These are phyloP conservation scores for Cladorrhinum sp. DNA, from an alignment of 2,329 filamentous ascomycete genomes.

Conservation along the genomic window DNA sequence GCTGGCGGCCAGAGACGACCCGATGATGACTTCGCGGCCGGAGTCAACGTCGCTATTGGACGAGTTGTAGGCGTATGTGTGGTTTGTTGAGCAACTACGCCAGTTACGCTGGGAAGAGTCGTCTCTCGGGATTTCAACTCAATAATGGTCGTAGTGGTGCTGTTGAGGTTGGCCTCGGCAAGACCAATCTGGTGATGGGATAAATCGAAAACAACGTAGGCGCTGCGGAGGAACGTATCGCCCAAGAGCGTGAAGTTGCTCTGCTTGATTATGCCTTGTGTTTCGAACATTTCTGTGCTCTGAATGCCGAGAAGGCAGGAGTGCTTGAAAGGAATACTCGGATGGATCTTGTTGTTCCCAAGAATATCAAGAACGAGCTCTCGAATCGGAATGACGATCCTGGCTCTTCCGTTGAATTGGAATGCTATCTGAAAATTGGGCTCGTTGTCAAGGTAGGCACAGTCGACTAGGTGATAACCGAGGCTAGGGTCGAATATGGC, in stretches of 20 bases:
- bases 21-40: background rate
- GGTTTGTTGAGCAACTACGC: slow-evolving; percentile 40
- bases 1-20: background rate
- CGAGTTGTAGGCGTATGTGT: slow-evolving; percentile 16
- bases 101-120: slow-evolving; percentile 43
- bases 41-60: background rate
- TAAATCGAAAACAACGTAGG: slow-evolving; percentile 56
- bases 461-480: slow-evolving; percentile 40
- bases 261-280: slow-evolving; percentile 16
- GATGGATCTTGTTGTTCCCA: slow-evolving; percentile 27
- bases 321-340: slow-evolving; percentile 38
- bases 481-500: slow-evolving; percentile 36
- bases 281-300: slow-evolving; percentile 36
- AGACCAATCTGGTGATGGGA: slow-evolving; percentile 49
- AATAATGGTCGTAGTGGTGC: slow-evolving; percentile 42
- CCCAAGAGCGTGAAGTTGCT: slow-evolving; percentile 39
- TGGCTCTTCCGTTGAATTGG: slow-evolving; percentile 25
- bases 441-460: slow-evolving; percentile 36
- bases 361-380: slow-evolving; percentile 42
- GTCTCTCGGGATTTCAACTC: slow-evolving; percentile 41
- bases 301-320: slow-evolving; percentile 57
- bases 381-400: slow-evolving; percentile 33
- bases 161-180: slow-evolving; percentile 52
- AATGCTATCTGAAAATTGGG: slow-evolving; percentile 37
- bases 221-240: slow-evolving; percentile 46